Percentiles rank a stretch among this genome's conserved stretches.
phyloP scores from a whole-genome alignment of 139 green algal species.

The Limnomonas spitsbergensis region DNA sequence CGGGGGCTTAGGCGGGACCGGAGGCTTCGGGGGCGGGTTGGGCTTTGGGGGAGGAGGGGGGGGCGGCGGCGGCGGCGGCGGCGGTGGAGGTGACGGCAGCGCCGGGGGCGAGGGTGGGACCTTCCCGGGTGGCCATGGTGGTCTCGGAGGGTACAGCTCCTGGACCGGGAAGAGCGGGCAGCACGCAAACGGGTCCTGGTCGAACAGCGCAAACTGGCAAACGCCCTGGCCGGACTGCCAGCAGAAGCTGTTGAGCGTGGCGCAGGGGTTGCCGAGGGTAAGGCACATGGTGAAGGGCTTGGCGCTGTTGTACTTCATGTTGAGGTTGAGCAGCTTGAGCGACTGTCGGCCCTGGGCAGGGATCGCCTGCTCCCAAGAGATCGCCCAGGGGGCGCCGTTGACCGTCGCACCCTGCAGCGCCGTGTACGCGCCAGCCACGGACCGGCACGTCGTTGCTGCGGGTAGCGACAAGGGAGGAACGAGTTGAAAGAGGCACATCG shows the following conservation, averaged over 20 bases:
- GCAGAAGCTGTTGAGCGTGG: not conserved
- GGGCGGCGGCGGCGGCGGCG: not conserved
- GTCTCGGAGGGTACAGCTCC: not conserved
- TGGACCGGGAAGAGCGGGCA: not conserved
- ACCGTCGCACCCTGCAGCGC: not conserved
- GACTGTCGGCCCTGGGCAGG: not conserved
- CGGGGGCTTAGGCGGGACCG: not conserved
- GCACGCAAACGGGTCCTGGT: not conserved
- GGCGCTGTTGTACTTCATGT: not conserved
- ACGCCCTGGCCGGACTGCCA: not conserved
- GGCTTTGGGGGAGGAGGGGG: not conserved
- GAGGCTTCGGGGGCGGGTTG: not conserved
- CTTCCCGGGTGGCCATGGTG: not conserved
- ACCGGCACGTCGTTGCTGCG: too few relatives aligned
- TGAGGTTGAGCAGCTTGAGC: not conserved
- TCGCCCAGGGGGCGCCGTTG: not conserved
- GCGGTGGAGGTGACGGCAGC: not conserved
- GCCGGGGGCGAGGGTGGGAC: not conserved
- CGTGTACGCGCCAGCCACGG: too few relatives aligned
- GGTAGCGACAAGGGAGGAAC: too few relatives aligned
- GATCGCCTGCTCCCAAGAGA: not conserved
- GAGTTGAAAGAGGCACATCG: too few relatives aligned
- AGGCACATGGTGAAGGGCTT: not conserved
- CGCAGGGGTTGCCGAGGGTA: not conserved
- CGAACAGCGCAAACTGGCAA: constrained; percentile 17